Evolutionary conservation across 805 yeast species (phyloP).

Genomic region (Starmerella vaccinii): DNA sequence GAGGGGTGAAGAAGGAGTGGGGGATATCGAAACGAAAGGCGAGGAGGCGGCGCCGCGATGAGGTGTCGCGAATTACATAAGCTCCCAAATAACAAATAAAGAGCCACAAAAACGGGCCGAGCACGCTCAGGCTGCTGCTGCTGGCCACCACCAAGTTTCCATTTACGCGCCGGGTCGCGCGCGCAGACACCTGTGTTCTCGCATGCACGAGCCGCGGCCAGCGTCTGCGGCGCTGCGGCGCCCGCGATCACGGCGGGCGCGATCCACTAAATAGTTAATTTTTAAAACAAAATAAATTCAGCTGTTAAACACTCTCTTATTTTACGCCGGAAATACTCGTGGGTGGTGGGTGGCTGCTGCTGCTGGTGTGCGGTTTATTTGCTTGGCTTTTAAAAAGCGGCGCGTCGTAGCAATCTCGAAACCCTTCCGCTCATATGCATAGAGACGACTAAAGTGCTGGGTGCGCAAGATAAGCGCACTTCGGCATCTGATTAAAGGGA

Average conservation of each 20-base stretch:
- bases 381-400: neutral
- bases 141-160: neutral
- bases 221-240: no score
- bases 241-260: no score
- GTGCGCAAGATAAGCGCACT: conserved; percentile 2
- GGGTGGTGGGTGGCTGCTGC: no score
- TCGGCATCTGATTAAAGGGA: neutral
- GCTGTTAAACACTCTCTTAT: no score
- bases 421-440: no score
- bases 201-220: no score
- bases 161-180: neutral
- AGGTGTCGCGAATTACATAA: conserved; percentile 19
- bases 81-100: conserved; percentile 5
- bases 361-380: no score
- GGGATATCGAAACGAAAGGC: conserved; percentile 8
- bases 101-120: conserved; percentile 2
- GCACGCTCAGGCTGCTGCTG: neutral
- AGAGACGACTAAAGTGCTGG: conserved; percentile 1
- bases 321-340: no score
- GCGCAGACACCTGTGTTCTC: no score
- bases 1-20: conserved; percentile 13
- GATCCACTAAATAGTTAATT: no score
- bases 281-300: neutral
- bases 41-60: conserved; percentile 22
- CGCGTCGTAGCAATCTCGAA: neutral